phyloP scores from a whole-genome alignment of 1,284 basidiomycete genomes.

The Rhodofomes roseus region DNA sequence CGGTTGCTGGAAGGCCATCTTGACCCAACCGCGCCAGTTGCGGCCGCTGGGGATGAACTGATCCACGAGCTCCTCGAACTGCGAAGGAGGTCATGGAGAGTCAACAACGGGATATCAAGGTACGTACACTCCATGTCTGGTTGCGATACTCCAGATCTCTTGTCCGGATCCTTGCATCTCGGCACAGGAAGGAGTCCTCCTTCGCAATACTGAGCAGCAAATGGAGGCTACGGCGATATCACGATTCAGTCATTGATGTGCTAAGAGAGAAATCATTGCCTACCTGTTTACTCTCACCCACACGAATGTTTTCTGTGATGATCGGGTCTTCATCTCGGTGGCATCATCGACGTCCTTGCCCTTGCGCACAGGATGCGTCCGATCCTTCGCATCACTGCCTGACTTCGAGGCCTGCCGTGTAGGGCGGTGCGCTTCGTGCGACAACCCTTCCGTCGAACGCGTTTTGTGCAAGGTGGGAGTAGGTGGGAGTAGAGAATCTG shows the following conservation, averaged over 20 bases:
- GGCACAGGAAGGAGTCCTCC: slow-evolving; percentile 68
- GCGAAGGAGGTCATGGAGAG: slow-evolving; percentile 10
- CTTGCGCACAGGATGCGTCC: background rate
- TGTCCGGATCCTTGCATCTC: slow-evolving; percentile 70
- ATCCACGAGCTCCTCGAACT: slow-evolving; percentile 82
- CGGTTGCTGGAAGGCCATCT: slow-evolving; percentile 76
- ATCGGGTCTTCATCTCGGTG: slow-evolving; percentile 73
- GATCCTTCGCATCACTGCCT: slow-evolving; percentile 15
- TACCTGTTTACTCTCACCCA: slow-evolving; percentile 76
- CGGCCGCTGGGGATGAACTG: slow-evolving; percentile 75
- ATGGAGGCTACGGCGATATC: slow-evolving; percentile 44
- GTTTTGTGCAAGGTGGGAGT: slow-evolving; percentile 26
- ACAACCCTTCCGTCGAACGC: slow-evolving; percentile 25
- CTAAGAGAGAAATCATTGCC: slow-evolving; percentile 20
- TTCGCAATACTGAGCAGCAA: slow-evolving; percentile 68
- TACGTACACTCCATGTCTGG: slow-evolving; percentile 80
- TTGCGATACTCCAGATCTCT: slow-evolving; percentile 80
- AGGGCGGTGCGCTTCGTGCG: slow-evolving; percentile 5
- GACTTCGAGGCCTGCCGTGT: slow-evolving; percentile 12
- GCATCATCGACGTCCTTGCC: slow-evolving; percentile 44
- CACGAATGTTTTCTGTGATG: slow-evolving; percentile 82
- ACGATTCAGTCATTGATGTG: background rate
- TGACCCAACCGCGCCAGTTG: slow-evolving; percentile 78
- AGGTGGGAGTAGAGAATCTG: slow-evolving; percentile 31
- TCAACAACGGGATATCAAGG: slow-evolving; percentile 3